Conservation (phyloP, 441 rosid species). For the Adansonia grandidieri region DNA sequence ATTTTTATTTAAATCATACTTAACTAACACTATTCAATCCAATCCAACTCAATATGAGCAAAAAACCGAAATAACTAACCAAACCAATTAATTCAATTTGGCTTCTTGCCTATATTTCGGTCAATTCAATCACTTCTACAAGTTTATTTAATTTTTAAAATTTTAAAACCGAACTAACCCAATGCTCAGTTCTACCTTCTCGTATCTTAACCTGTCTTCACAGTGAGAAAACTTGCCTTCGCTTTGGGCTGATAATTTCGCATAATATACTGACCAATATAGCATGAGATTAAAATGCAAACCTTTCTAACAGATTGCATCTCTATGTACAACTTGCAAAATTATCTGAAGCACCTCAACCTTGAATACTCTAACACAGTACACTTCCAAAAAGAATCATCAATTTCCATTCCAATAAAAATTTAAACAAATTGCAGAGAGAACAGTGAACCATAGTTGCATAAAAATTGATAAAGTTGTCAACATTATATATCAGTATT, state of each 20-base stretch:
- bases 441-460: constrained; percentile 25
- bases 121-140: too few species aligned
- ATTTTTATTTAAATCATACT: too few species aligned
- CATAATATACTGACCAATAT: neutral
- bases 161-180: too few species aligned
- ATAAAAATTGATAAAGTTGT: constrained; percentile 22
- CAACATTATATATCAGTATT: constrained; percentile 34
- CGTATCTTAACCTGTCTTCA: too few species aligned
- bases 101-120: too few species aligned
- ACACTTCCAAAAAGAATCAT: constrained; percentile 27
- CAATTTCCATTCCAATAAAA: constrained; percentile 33
- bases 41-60: too few species aligned
- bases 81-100: too few species aligned
- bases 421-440: constrained; percentile 26
- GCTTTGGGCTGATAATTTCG: neutral
- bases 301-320: constrained; percentile 27
- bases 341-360: constrained; percentile 24
- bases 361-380: constrained; percentile 10
- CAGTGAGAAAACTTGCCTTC: too few species aligned
- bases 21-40: too few species aligned
- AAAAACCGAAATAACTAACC: too few species aligned
- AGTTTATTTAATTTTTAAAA: too few species aligned
- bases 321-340: constrained; percentile 1
- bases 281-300: constrained; percentile 13
- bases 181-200: too few species aligned